Evolutionary conservation across 1,139 yeast species (phyloP).

Genomic region (Suhomyces yuchorum): DNA sequence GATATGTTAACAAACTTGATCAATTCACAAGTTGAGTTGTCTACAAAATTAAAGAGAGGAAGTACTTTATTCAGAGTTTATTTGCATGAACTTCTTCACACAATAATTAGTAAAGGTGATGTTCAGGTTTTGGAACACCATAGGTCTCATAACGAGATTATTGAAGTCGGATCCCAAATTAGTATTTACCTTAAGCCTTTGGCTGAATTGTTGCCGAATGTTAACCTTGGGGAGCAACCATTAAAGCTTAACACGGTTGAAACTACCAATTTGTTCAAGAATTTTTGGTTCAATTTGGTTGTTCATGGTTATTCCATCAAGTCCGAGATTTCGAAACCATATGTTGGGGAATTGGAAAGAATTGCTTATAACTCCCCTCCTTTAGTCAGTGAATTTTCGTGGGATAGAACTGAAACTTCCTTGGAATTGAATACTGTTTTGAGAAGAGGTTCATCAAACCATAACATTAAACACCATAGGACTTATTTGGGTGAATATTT

Average conservation of each 20-base stretch:
- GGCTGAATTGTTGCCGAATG: conserved; percentile 70
- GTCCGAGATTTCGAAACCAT: conserved; percentile 55
- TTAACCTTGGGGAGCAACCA: conserved; percentile 41
- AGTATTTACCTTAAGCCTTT: conserved; percentile 69
- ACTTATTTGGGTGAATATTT: conserved; percentile 54
- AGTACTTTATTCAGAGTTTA: conserved; percentile 58
- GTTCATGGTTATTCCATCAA: conserved; percentile 81
- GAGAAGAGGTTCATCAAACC: conserved; percentile 85
- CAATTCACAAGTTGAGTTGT: conserved; percentile 54
- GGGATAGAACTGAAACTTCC: conserved; percentile 88
- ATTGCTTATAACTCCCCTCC: conserved; percentile 93
- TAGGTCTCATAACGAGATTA: conserved; percentile 75
- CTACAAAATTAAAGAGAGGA: conserved; percentile 44
- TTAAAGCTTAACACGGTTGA: conserved; percentile 45
- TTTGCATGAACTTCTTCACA: conserved; percentile 64
- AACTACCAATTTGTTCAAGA: conserved; percentile 65
- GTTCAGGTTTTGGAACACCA: conserved; percentile 79
- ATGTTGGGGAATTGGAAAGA: conserved; percentile 53
- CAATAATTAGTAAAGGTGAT: conserved; percentile 79
- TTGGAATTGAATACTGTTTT: conserved; percentile 89
- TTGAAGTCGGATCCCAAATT: conserved; percentile 76
- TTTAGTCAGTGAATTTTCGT: conserved; percentile 81
- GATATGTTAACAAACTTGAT: conserved; percentile 38
- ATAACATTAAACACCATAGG: conserved; percentile 76
- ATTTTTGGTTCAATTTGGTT: conserved; percentile 92